Conservation (phyloP, 371 early-diverging fungal species). For the Capillidium rhysosporum region DNA sequence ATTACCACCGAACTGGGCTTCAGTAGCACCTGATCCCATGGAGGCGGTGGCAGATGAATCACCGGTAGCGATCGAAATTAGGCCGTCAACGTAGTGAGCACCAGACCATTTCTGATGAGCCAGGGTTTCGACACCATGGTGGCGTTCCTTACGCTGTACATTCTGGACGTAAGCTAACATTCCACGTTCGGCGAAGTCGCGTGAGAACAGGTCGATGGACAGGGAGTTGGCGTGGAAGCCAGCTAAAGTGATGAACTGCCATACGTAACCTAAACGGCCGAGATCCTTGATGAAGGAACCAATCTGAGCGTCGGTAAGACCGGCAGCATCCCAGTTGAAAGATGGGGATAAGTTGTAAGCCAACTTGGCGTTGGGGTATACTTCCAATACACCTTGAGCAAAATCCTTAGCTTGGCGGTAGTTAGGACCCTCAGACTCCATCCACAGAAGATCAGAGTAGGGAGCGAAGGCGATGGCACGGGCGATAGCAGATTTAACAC, state of each 20-base stretch:
- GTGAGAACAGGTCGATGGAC: slow-evolving; percentile 65
- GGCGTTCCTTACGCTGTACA: slow-evolving; percentile 88
- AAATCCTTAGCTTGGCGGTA: slow-evolving; percentile 83
- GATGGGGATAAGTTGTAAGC: slow-evolving; percentile 95
- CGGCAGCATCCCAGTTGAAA: slow-evolving; percentile 96
- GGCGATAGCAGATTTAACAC: slow-evolving; percentile 74
- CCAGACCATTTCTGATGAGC: slow-evolving; percentile 98
- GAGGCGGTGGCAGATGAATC: slow-evolving; percentile 93
- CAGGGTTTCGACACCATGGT: slow-evolving; percentile 77
- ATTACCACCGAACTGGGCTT: slow-evolving; percentile 36
- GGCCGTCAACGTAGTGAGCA: slow-evolving; percentile 80
- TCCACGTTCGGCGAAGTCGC: slow-evolving; percentile 68
- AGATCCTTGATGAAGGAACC: slow-evolving; percentile 55
- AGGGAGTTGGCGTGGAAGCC: slow-evolving; percentile 89
- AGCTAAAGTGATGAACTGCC: slow-evolving; percentile 97
- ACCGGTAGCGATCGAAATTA: slow-evolving; percentile 82
- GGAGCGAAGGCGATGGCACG: slow-evolving; percentile 80
- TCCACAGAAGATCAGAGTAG: slow-evolving; percentile 93
- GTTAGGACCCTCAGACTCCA: slow-evolving; percentile 94
- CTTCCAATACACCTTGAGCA: slow-evolving; percentile 53
- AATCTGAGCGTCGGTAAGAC: slow-evolving; percentile 81
- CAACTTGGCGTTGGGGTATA: slow-evolving; percentile 31
- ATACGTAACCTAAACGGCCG: slow-evolving; percentile 83
- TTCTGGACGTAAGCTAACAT: slow-evolving; percentile 91
- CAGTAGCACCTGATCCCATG: slow-evolving; percentile 87